Percentiles rank a stretch among this genome's conserved stretches.
Evolutionary conservation across 371 early-diverging fungal genomes (phyloP).

Genomic region (Choanephora cucurbitarum): DNA sequence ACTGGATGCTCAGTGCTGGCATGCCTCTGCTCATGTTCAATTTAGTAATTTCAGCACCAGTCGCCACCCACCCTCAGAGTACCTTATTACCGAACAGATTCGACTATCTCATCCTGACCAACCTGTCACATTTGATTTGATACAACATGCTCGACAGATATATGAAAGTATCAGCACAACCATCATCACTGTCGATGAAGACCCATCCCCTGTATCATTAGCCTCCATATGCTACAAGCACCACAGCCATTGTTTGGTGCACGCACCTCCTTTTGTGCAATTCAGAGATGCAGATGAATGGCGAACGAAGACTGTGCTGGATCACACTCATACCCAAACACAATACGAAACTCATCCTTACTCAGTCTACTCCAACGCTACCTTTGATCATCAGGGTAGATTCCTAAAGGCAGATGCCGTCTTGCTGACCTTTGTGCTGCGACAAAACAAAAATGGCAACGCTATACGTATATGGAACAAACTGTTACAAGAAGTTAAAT

Average conservation of each 20-base stretch:
- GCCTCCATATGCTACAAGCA: slow-evolving; percentile 28
- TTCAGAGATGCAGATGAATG: slow-evolving; percentile 40
- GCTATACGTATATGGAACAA: slow-evolving; percentile 20
- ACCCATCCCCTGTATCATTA: slow-evolving; percentile 16
- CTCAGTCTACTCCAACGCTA: slow-evolving; percentile 51
- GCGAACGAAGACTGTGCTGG: slow-evolving; percentile 17
- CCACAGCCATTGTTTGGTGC: slow-evolving; percentile 50
- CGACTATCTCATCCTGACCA: slow-evolving; percentile 27
- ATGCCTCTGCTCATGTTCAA: slow-evolving; percentile 38
- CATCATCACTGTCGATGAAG: slow-evolving; percentile 20
- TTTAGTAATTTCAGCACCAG: slow-evolving; percentile 19
- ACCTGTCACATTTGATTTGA: slow-evolving; percentile 26
- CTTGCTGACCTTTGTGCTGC: slow-evolving; percentile 29
- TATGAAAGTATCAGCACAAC: slow-evolving; percentile 25
- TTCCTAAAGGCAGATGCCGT: slow-evolving; percentile 51
- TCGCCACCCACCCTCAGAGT: slow-evolving; percentile 24
- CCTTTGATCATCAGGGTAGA: slow-evolving; percentile 25
- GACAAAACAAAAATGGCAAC: slow-evolving; percentile 14
- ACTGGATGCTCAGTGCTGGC: slow-evolving; percentile 37
- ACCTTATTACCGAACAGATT: slow-evolving; percentile 39
- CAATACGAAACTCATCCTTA: slow-evolving; percentile 35
- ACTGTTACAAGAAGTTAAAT: slow-evolving; percentile 17
- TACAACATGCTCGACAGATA: slow-evolving; percentile 24
- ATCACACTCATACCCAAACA: slow-evolving; percentile 16
- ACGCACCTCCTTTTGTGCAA: slow-evolving; percentile 41